Percentiles rank a stretch among this genome's conserved stretches.
Evolutionary conservation across 2,329 filamentous ascomycete species (phyloP).

Genomic region (Botrytis elliptica): DNA sequence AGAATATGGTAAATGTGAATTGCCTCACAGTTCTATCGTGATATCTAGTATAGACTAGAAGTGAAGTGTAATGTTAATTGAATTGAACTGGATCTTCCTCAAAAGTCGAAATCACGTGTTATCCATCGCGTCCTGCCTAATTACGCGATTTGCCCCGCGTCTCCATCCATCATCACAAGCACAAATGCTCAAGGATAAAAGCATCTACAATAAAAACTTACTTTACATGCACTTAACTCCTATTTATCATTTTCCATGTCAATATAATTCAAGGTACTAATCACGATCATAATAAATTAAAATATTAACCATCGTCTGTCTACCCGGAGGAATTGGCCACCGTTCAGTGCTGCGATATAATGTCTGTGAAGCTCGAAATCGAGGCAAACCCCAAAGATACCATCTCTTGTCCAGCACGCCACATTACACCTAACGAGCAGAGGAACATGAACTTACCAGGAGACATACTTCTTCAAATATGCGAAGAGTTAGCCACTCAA

Average conservation of each 20-base stretch:
- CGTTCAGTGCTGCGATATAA: background rate
- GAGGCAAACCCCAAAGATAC: background rate
- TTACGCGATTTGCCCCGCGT: slow-evolving; percentile 12
- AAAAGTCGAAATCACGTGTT: background rate
- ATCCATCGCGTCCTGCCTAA: background rate
- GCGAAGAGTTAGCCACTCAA: slow-evolving; percentile 54
- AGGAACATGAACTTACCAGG: slow-evolving; percentile 35
- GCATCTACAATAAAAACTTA: background rate
- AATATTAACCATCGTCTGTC: background rate
- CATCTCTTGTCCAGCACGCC: background rate
- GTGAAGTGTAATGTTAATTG: background rate
- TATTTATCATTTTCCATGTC: background rate
- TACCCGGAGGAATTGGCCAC: background rate
- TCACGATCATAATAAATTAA: background rate
- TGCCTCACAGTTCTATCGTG: background rate
- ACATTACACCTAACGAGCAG: background rate
- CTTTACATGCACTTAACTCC: background rate
- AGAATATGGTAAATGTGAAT: background rate
- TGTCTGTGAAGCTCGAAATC: slow-evolving; percentile 5
- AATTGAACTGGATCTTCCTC: background rate
- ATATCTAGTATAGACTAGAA: background rate
- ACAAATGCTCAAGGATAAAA: background rate
- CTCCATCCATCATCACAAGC: background rate
- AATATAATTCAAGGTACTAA: background rate
- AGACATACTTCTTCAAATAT: slow-evolving; percentile 61